A percentile compares a stretch with the other conserved stretches of the same genome.
Evolutionary conservation across 495 filamentous ascomycete genomes (phyloP).

Genomic region (Beverwykella pulmonaria): DNA sequence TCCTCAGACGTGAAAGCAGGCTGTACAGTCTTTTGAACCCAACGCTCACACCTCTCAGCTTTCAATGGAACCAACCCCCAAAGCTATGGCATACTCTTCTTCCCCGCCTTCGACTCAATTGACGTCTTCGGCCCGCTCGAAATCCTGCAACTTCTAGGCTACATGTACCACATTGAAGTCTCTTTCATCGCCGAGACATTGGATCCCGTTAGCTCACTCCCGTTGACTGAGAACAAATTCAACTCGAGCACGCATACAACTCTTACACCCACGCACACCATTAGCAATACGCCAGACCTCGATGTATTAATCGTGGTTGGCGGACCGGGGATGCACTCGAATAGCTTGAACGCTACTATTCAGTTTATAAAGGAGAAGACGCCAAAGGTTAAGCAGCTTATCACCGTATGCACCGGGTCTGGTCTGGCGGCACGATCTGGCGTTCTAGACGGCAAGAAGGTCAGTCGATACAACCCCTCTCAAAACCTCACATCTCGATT

Average conservation of each 20-base stretch:
- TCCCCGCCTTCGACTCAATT: constrained; percentile 55
- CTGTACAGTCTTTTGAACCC: neutral
- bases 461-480: constrained; percentile 4
- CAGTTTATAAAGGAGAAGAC: constrained; percentile 51
- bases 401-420: constrained; percentile 33
- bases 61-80: constrained; percentile 9
- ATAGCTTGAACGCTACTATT: constrained; percentile 45
- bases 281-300: constrained; percentile 50
- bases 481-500: constrained; percentile 38
- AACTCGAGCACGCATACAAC: constrained; percentile 44
- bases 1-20: too few species aligned
- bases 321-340: constrained; percentile 56
- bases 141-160: constrained; percentile 58
- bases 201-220: constrained; percentile 53
- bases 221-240: constrained; percentile 29
- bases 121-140: constrained; percentile 65
- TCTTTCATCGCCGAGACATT: constrained; percentile 55
- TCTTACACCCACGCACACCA: constrained; percentile 66
- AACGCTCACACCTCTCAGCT: neutral
- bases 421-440: constrained; percentile 22
- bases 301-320: constrained; percentile 70
- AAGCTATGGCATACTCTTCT: constrained; percentile 48
- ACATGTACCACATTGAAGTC: constrained; percentile 46
- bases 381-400: constrained; percentile 55
- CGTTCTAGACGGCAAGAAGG: constrained; percentile 28